phyloP scores from a whole-genome alignment of 495 filamentous ascomycete genomes.

The Endocarpon pusillum region DNA sequence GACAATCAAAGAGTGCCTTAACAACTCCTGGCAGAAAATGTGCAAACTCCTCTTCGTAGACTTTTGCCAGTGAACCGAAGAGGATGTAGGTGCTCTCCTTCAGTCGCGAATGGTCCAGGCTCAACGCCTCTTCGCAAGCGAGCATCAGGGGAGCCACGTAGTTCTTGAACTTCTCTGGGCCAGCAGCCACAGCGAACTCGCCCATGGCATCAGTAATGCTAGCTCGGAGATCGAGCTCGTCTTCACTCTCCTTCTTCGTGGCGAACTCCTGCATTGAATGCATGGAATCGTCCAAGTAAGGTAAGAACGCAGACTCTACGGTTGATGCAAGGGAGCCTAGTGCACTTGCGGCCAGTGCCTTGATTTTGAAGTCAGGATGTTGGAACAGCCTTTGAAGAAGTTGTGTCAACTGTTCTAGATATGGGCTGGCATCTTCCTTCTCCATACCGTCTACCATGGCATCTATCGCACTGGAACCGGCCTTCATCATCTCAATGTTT shows the following conservation, averaged over 20 bases:
- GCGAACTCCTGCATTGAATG: constrained; percentile 67
- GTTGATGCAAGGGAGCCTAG: constrained; percentile 79
- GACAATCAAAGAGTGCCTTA: constrained; percentile 64
- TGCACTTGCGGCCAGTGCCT: constrained; percentile 72
- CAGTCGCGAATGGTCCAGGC: constrained; percentile 76
- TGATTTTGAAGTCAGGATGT: constrained; percentile 75
- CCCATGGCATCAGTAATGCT: constrained; percentile 83
- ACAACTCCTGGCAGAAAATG: constrained; percentile 75
- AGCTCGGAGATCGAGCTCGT: constrained; percentile 78
- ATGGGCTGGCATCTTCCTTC: constrained; percentile 57
- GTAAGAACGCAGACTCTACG: constrained; percentile 63
- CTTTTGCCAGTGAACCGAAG: constrained; percentile 85
- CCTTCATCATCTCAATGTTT: constrained; percentile 69
- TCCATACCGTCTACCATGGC: constrained; percentile 83
- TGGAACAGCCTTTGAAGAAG: constrained; percentile 67
- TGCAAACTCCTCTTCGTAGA: constrained; percentile 80
- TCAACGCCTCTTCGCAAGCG: constrained; percentile 77
- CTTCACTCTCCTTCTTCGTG: constrained; percentile 68
- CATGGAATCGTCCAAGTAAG: constrained; percentile 84
- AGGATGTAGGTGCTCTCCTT: constrained; percentile 93
- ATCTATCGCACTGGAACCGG: constrained; percentile 80
- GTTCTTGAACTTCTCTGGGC: constrained; percentile 67
- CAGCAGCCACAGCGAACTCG: constrained; percentile 77
- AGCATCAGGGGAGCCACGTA: constrained; percentile 81
- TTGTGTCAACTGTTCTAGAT: constrained; percentile 66